Base-by-base conservation (phyloP, 176 grass and related monocot species). In the Thinopyrum elongatum region DNA sequence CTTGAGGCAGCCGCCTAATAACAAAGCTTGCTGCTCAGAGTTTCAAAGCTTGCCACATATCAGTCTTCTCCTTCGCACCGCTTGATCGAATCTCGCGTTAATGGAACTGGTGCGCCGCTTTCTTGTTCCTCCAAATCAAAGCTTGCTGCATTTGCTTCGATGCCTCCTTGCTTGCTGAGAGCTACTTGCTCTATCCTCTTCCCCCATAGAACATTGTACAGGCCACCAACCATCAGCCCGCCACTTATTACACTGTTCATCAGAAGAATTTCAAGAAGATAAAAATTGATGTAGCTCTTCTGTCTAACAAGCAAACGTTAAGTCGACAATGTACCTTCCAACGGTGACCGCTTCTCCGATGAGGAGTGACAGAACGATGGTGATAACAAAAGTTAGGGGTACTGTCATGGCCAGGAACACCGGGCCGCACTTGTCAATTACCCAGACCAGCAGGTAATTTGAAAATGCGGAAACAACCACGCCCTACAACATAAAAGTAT, bases 201-300 rank as follows among this genome's bases (percentile, higher is more conserved):
- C 8, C 77, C 85, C 77, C 70, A 88, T 12, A 90, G 67, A 74
- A 93, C 82, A 74, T 55, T 93, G 65, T 93, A 90, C 39, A 93
- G 78, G 41, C 91, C 57, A 5, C 35, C 85, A 82, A 93, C 82
- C 82, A 93, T 85, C n/a, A 93, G 69, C 15, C 51, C 28, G 46
- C 91, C 85, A 31, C 88, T 89, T 31, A 90, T 79, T 64, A 90
- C 17, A 66, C 88, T 90, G 73, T n/a, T 65, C 13, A 73, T 44
- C 66, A 79, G 23, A 21, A 41, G 27, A 47, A 29, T 22, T 57
- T 58, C 19, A 80, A 36, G 14, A 35, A 19, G 36, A 51, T 15
- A 22, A 58, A 22, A 22, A 12, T 0, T 53, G 49, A 0, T 30
- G 8, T 16, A 16, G 10, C 6, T 64, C 0, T 25, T 66, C 30